phyloP scores from a whole-genome alignment of 768 basidiomycete species.

The Wakefieldia striispora region DNA sequence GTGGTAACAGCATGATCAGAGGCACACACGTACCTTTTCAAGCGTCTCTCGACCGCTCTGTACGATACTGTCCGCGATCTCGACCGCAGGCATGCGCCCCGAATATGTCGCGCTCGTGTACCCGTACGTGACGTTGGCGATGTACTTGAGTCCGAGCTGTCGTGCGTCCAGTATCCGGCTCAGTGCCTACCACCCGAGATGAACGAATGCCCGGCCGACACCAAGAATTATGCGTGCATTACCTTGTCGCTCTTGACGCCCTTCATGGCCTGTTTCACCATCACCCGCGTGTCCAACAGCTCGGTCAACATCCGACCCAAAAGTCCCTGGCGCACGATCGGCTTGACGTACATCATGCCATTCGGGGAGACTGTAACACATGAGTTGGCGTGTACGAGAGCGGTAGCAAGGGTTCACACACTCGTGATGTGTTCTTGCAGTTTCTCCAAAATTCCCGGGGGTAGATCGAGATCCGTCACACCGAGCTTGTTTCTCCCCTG shows the following conservation, averaged over 20 bases:
- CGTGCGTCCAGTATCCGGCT: constrained; percentile 81
- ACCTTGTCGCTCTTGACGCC: constrained; percentile 73
- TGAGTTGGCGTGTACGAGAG: not conserved
- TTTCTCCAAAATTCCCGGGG: constrained; percentile 63
- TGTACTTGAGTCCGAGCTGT: constrained; percentile 91
- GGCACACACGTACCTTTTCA: constrained; percentile 64
- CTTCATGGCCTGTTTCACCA: constrained; percentile 99
- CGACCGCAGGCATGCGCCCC: constrained; percentile 97
- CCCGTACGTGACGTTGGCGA: constrained; percentile 93
- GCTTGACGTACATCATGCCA: constrained; percentile 92
- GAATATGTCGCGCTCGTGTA: constrained; percentile 95
- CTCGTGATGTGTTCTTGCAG: constrained; percentile 78
- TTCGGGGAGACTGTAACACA: constrained; percentile 81
- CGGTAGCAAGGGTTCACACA: constrained; percentile 30
- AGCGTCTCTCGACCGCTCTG: constrained; percentile 94
- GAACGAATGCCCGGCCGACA: not conserved
- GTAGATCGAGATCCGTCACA: constrained; percentile 67
- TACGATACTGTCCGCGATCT: constrained; percentile 97
- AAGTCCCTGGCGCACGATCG: constrained; percentile 77
- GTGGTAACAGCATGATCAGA: not conserved
- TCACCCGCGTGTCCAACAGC: constrained; percentile 90
- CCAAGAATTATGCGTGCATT: not conserved
- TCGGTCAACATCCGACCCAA: constrained; percentile 91
- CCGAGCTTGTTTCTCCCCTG: constrained; percentile 89
- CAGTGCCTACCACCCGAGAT: constrained; percentile 52